Percentiles rank a stretch among this genome's conserved stretches.
Conservation (phyloP, 2,329 filamentous ascomycete species). For the Didymella keratinophila region DNA sequence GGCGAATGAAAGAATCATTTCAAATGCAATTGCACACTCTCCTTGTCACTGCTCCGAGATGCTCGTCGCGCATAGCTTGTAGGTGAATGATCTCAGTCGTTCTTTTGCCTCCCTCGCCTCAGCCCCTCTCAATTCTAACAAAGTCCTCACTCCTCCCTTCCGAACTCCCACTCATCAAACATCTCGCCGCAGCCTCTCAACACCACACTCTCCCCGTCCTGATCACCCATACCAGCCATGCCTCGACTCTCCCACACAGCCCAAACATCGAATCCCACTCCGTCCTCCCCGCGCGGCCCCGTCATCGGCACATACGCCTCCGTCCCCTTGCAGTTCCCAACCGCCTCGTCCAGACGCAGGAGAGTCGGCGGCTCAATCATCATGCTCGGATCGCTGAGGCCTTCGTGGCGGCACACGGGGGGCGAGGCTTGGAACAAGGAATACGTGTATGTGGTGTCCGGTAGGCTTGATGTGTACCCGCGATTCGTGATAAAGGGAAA, state of each 20-base stretch:
- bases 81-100: too few species aligned
- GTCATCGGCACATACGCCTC: slow-evolving; percentile 27
- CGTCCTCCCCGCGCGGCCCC: slow-evolving; percentile 14
- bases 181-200: slow-evolving; percentile 4
- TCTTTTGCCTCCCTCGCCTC: too few species aligned
- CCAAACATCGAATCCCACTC: slow-evolving; percentile 32
- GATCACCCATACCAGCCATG: not conserved
- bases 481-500: not conserved
- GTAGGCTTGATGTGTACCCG: not conserved
- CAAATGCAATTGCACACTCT: too few species aligned
- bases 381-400: slow-evolving; percentile 24
- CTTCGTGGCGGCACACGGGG: slow-evolving; percentile 21
- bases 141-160: slow-evolving; percentile 1
- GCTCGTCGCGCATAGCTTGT: too few species aligned
- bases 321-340: slow-evolving; percentile 23
- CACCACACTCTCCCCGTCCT: not conserved
- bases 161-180: slow-evolving; percentile 24
- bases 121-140: too few species aligned
- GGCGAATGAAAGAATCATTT: not conserved
- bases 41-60: too few species aligned
- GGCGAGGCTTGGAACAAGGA: slow-evolving; percentile 26
- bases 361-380: not conserved
- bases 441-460: slow-evolving; percentile 5
- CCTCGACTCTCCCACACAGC: slow-evolving; percentile 4
- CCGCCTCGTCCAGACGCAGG: slow-evolving; percentile 30